These are phyloP conservation scores for Petasospora rhodanensis DNA, from an alignment of 1,139 yeast genomes.

Conservation along the genomic window DNA sequence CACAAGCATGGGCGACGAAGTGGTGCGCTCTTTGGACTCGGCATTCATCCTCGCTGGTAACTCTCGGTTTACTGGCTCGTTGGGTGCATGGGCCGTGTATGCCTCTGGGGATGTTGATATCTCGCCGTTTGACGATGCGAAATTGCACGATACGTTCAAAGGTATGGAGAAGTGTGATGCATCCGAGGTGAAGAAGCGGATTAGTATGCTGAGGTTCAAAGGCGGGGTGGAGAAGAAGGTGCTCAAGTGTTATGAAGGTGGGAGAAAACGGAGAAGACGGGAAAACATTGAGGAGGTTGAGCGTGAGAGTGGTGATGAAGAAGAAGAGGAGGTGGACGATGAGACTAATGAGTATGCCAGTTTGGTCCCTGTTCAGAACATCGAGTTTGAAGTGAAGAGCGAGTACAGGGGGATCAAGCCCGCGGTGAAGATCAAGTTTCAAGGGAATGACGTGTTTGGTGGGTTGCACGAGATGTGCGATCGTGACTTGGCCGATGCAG, in stretches of 20 bases:
- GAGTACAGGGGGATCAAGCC: conserved; percentile 24
- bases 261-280: conserved; percentile 23
- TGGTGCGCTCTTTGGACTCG: conserved; percentile 38
- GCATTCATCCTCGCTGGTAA: conserved; percentile 48
- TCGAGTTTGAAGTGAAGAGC: conserved; percentile 38
- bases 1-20: conserved; percentile 37
- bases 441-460: conserved; percentile 75
- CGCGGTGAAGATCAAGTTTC: conserved; percentile 44
- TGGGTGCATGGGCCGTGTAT: conserved; percentile 69
- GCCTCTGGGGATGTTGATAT: conserved; percentile 62
- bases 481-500: conserved; percentile 46
- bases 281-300: conserved; percentile 12
- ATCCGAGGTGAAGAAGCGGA: conserved; percentile 20
- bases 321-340: conserved; percentile 20
- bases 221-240: conserved; percentile 41
- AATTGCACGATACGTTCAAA: conserved; percentile 23
- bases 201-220: conserved; percentile 47
- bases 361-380: conserved; percentile 50
- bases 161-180: conserved; percentile 10
- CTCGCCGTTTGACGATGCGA: conserved; percentile 47
- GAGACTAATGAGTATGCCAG: conserved; percentile 39
- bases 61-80: conserved; percentile 52
- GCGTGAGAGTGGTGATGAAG: conserved; percentile 24
- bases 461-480: conserved; percentile 75
- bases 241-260: conserved; percentile 37